Evolutionary conservation across 257 asterid genomes (phyloP).

Genomic region (Nicotiana sylvestris): DNA sequence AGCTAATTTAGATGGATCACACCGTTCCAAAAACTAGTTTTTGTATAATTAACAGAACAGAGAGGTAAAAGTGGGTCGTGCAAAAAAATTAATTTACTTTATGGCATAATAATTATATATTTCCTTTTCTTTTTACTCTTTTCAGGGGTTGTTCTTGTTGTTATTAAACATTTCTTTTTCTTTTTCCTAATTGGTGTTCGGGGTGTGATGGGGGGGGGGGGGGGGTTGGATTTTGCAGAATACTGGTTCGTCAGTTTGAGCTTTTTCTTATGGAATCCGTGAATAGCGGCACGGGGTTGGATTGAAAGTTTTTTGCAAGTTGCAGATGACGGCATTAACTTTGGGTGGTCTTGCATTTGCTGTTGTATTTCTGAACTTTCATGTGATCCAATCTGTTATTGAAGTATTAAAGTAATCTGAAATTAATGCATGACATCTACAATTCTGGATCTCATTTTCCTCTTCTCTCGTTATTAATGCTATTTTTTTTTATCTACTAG

Average conservation of each 20-base stretch:
- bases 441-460: constrained; percentile 37
- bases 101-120: background rate
- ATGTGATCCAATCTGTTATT: constrained; percentile 51
- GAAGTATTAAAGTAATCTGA: constrained; percentile 24
- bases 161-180: background rate
- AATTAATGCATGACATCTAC: constrained; percentile 27
- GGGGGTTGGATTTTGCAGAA: constrained; percentile 12
- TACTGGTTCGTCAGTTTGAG: background rate
- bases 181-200: background rate
- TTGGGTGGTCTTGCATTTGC: constrained; percentile 24
- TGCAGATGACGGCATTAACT: constrained; percentile 52
- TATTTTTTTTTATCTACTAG: background rate
- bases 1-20: too few relatives aligned
- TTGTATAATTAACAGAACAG: background rate
- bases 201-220: background rate
- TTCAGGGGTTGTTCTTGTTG: background rate
- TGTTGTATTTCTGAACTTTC: constrained; percentile 46
- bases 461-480: background rate
- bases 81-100: background rate
- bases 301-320: constrained; percentile 20
- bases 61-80: background rate
- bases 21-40: too few relatives aligned
- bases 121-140: background rate
- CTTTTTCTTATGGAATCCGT: constrained; percentile 62
- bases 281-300: constrained; percentile 70